Base-by-base conservation (phyloP, 768 basidiomycete species). In the Agrocybe pediades region DNA sequence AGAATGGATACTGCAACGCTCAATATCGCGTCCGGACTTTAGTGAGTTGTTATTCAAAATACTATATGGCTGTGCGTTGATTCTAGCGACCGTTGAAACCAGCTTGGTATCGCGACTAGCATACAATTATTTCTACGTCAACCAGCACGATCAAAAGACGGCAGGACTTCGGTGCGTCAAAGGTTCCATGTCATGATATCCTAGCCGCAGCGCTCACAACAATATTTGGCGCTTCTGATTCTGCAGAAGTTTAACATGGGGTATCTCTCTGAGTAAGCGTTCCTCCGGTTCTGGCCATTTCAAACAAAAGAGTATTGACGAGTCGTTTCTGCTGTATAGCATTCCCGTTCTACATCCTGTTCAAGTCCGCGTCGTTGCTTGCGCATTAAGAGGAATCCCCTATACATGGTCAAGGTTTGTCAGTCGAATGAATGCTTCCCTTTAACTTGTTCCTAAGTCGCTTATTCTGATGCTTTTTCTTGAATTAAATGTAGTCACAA, bases 1-100 rank as follows among this genome's bases (percentile, higher is more conserved):
- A 53, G 59, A 3, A 26, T 68, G 21, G 66, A 69, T 17, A 47
- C 53, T 41, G 33, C 54, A 15, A 62, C 60, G 3, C 48, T 70
- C n/a, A 74, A 73, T 24, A 58, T 61, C n/a, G 53, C 62, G 1
- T 59, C 68, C 6, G 59, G 67, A 6, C 44, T 61, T 20, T 71
- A 62, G 69, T 71, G 46, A 26, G 69, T 62, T 4, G 46, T 9
- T 9, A 7, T 2, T 39, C 11, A 45, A 15, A 9, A 11, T 26
- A 9, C 23, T 25, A 1, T 20, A 17, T 15, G 3, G 16, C 2
- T 25, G 27, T 3, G 3, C 23, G 29, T 27, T 46, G 2, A 46
- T 11, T n/a, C 24, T 8, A 8, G 13, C 9, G 13, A 24, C 26
- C 43, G 9, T 7, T 19, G 16, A 11, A 29, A 20, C 21, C 19